phyloP scores from a whole-genome alignment of 148 eudicot species.

The Suaeda aralocaspica region DNA sequence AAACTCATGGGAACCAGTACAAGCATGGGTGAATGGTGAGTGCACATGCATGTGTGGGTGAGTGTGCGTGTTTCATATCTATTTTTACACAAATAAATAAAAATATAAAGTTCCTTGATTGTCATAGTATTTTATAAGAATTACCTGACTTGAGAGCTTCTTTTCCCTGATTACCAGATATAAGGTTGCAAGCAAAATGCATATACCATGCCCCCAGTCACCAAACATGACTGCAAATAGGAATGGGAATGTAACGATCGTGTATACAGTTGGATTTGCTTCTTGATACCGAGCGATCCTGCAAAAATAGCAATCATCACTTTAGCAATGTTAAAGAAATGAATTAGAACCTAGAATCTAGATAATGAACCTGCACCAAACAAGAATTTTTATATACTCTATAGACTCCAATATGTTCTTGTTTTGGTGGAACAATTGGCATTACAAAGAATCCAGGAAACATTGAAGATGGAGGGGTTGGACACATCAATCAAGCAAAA shows the following conservation, averaged over 20 bases:
- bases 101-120: background rate
- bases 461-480: too few species aligned
- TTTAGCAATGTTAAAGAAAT: slow-evolving; percentile 17
- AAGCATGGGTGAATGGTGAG: too few species aligned
- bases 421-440: too few species aligned
- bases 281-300: slow-evolving; percentile 60
- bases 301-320: slow-evolving; percentile 18
- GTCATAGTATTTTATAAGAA: background rate
- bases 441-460: too few species aligned
- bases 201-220: slow-evolving; percentile 67
- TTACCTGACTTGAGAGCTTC: slow-evolving; percentile 48
- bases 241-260: slow-evolving; percentile 55
- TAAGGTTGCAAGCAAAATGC: slow-evolving; percentile 46
- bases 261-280: slow-evolving; percentile 55
- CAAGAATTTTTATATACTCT: background rate
- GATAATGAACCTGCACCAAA: background rate
- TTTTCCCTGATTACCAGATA: slow-evolving; percentile 40
- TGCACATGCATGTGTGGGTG: too few species aligned
- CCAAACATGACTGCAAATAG: slow-evolving; percentile 70
- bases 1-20: too few species aligned
- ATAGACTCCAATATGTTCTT: background rate
- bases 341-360: background rate
- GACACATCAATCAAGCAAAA: too few species aligned
- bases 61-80: too few species aligned
- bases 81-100: background rate